Conservation (phyloP, 192 early-diverging fungal species). For the Linnemannia schmuckeri region DNA sequence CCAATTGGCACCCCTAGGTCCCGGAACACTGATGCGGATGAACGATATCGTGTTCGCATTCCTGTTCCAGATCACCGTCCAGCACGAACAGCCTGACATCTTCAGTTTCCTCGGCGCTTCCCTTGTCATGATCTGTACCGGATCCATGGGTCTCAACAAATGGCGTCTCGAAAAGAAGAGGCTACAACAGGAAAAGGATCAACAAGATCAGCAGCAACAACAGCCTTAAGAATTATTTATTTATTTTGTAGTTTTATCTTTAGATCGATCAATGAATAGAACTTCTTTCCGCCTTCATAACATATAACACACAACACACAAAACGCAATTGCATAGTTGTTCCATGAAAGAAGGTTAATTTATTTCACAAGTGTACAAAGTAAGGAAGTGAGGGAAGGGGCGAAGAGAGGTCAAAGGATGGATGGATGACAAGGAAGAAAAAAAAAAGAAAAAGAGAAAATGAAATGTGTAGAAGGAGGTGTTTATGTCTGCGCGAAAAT, state of each 20-base stretch:
- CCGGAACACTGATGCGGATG: constrained; percentile 85
- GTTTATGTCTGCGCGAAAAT: background rate
- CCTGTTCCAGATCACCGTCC: constrained; percentile 76
- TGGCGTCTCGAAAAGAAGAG: constrained; percentile 58
- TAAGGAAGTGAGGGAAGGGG: too few relatives aligned
- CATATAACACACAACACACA: too few relatives aligned
- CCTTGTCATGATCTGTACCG: constrained; percentile 73
- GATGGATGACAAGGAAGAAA: background rate
- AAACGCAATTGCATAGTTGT: background rate
- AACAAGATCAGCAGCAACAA: background rate
- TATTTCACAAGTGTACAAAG: constrained; percentile 5
- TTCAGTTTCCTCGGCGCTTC: constrained; percentile 70
- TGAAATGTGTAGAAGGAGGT: background rate
- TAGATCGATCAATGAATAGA: background rate
- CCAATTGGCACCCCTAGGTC: constrained; percentile 80
- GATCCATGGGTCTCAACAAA: constrained; percentile 74
- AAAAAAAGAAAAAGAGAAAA: background rate
- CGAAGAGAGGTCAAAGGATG: background rate
- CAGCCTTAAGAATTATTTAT: background rate
- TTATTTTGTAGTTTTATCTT: background rate
- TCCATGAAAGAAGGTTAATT: background rate
- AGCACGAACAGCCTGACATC: constrained; percentile 73
- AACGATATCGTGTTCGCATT: constrained; percentile 87
- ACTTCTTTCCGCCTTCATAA: background rate
- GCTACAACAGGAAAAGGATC: background rate